Percentiles rank a stretch among this genome's conserved stretches.
Conservation (phyloP, 2,329 filamentous ascomycete genomes). For the Fusarium mundagurra region DNA sequence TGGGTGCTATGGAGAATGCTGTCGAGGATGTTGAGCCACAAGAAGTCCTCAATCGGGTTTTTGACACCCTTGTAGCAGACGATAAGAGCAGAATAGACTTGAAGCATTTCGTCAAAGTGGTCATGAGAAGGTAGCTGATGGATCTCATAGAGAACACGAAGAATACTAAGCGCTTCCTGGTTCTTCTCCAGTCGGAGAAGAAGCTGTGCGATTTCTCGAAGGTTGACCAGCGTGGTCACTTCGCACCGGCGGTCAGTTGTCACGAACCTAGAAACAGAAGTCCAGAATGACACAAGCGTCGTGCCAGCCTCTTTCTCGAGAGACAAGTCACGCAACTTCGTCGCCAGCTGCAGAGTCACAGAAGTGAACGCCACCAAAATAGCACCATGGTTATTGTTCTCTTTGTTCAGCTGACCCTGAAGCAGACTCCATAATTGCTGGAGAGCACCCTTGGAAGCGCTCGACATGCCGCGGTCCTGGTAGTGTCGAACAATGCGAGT, state of each 20-base stretch:
- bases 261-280: not conserved
- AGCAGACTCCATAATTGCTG: not conserved
- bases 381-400: not conserved
- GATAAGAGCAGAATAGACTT: accelerated
- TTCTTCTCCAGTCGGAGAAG: not conserved
- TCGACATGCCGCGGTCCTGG: not conserved
- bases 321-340: not conserved
- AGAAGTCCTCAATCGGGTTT: not conserved
- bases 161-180: not conserved
- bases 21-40: not conserved
- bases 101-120: not conserved
- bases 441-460: not conserved
- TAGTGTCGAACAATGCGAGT: not conserved
- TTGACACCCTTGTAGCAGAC: not conserved
- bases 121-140: not conserved
- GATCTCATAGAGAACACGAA: not conserved
- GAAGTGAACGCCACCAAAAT: not conserved
- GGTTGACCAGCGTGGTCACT: not conserved
- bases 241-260: not conserved
- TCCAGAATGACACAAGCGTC: not conserved
- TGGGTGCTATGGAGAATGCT: not conserved
- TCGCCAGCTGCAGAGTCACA: not conserved
- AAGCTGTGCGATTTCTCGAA: not conserved
- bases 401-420: not conserved
- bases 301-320: not conserved